phyloP scores from a whole-genome alignment of 2,329 filamentous ascomycete genomes.

The Colletotrichum chrysophilum region DNA sequence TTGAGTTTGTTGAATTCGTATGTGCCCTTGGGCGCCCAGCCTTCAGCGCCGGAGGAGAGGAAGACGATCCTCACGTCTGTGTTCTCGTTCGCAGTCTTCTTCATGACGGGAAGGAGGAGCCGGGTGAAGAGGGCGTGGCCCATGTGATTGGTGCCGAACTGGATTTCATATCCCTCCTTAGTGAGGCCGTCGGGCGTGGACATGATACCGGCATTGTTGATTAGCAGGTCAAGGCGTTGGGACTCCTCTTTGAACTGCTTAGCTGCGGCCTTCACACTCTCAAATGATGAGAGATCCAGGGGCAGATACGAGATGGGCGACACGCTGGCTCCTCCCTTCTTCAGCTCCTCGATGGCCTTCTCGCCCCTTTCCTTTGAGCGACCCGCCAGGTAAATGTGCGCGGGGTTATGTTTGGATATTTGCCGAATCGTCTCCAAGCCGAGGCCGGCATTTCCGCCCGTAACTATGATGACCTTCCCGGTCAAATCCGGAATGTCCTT shows the following conservation, averaged over 20 bases:
- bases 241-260: slow-evolving; percentile 8
- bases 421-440: slow-evolving; percentile 43
- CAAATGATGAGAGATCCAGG: slow-evolving; percentile 19
- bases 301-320: background rate
- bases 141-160: slow-evolving; percentile 35
- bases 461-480: slow-evolving; percentile 41
- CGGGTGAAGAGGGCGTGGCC: slow-evolving; percentile 29
- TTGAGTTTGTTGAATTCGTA: slow-evolving; percentile 36
- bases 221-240: slow-evolving; percentile 35
- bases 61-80: slow-evolving; percentile 33
- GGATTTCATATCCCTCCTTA: slow-evolving; percentile 34
- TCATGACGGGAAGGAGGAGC: slow-evolving; percentile 27
- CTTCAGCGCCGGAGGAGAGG: slow-evolving; percentile 31
- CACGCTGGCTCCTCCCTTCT: background rate
- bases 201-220: slow-evolving; percentile 31
- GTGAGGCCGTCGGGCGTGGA: slow-evolving; percentile 27
- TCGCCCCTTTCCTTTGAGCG: slow-evolving; percentile 5
- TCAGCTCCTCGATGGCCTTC: slow-evolving; percentile 2
- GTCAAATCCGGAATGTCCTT: slow-evolving; percentile 35
- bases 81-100: slow-evolving; percentile 22
- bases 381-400: slow-evolving; percentile 23
- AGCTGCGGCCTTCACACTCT: slow-evolving; percentile 18
- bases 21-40: slow-evolving; percentile 25
- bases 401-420: slow-evolving; percentile 38
- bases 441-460: slow-evolving; percentile 44